Conservation (phyloP, 164 flowering plant genomes). For the Taxillus chinensis region DNA sequence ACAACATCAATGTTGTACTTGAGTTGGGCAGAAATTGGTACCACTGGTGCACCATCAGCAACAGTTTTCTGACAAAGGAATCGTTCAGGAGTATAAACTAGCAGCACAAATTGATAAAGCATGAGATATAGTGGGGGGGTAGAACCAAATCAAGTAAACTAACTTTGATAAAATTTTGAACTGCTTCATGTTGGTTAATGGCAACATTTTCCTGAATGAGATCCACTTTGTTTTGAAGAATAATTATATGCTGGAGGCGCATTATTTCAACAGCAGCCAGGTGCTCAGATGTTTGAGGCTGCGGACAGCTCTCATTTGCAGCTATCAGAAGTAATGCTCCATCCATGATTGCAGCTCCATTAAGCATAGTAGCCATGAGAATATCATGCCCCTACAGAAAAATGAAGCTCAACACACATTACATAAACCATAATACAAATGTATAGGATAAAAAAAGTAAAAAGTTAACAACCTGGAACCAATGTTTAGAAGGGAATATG, state of each 20-base stretch:
- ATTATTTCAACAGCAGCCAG: constrained; percentile 95
- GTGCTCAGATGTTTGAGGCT: constrained; percentile 95
- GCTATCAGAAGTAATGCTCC: constrained; percentile 94
- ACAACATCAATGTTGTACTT: constrained; percentile 92
- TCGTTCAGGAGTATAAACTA: not conserved
- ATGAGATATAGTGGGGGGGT: not conserved
- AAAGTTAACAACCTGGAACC: too few relatives aligned
- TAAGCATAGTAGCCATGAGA: constrained; percentile 99
- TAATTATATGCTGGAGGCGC: constrained; percentile 87
- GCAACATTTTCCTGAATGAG: constrained; percentile 89
- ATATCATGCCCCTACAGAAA: constrained; percentile 79
- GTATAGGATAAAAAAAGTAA: too few relatives aligned
- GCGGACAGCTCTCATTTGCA: constrained; percentile 94
- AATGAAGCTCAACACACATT: not conserved
- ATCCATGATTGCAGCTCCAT: constrained; percentile 99
- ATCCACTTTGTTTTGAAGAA: constrained; percentile 91
- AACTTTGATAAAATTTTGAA: constrained; percentile 75
- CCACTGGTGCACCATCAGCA: constrained; percentile 84
- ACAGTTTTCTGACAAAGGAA: constrained; percentile 61
- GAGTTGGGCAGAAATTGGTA: constrained; percentile 90
- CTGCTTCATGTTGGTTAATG: constrained; percentile 87
- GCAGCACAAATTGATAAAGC: not conserved
- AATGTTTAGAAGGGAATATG: too few relatives aligned
- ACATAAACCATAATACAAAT: not conserved
- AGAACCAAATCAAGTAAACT: not conserved